Conservation (phyloP, 805 yeast genomes). For the Saccharomycopsis guyanensis region DNA sequence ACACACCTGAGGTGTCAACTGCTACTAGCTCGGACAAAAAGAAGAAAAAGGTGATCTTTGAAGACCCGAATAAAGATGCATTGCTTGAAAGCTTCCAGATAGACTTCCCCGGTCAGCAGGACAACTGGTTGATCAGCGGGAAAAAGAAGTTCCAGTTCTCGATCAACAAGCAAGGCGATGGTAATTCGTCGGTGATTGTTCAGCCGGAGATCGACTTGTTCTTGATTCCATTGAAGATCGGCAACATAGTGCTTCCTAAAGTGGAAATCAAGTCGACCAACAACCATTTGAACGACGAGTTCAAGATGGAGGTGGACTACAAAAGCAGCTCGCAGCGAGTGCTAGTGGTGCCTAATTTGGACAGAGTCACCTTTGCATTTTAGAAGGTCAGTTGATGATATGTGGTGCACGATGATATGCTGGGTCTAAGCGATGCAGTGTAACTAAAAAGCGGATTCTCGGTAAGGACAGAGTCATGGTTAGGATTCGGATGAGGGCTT, state of each 20-base stretch:
- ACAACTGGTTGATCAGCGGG: constrained; percentile 80
- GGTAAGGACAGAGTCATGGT: too few species aligned
- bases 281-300: constrained; percentile 28
- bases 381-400: too few species aligned
- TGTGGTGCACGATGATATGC: too few species aligned
- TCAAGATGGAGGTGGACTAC: constrained; percentile 51
- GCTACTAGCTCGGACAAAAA: constrained; percentile 2
- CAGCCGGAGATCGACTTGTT: constrained; percentile 32
- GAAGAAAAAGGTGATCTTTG: constrained; percentile 21
- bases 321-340: constrained; percentile 63
- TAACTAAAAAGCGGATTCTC: too few species aligned
- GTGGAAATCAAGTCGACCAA: constrained; percentile 36
- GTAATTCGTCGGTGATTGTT: constrained; percentile 6
- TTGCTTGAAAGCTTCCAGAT: constrained; percentile 33
- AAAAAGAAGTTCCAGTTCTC: constrained; percentile 46
- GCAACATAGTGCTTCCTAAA: constrained; percentile 62
- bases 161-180: constrained; percentile 25
- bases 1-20: not conserved
- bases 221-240: constrained; percentile 69
- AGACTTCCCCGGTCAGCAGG: constrained; percentile 44
- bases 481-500: too few species aligned
- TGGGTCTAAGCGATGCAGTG: too few species aligned
- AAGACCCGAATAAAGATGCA: constrained; percentile 18
- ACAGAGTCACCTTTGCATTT: constrained; percentile 53
- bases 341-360: constrained; percentile 63